Base-by-base conservation (phyloP, 192 early-diverging fungal species). In the Spizellomyces sp. region DNA sequence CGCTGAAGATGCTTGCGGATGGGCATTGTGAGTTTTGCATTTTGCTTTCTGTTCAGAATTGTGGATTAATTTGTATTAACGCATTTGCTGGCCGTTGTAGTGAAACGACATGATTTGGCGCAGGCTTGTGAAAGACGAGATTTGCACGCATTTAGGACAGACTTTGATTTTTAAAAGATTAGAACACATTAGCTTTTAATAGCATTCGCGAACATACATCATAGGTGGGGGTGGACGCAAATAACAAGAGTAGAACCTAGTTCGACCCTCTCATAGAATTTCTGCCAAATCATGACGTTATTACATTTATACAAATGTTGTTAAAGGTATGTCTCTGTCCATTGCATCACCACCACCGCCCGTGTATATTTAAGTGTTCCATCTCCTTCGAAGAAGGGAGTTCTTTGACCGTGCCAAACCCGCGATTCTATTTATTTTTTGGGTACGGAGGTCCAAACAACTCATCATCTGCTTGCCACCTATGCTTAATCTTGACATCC, bases 41-140 rank as follows among this genome's bases (percentile, higher is more conserved):
- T 7, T 67, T 67, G 15, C 5, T 5, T 17, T 57, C 47, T 15
- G n/a, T n/a, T 57, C 6, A 7, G 44, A n/a, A 17, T 65, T 6
- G 15, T 15, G 43, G 3, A 15, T 5, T 36, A 36, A 36, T 36
- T 36, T 36, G 12, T 5, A 15, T 27, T 65, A n/a, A 48, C 44
- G 63, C 48, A n/a, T 42, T 65, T 47, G 1, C 48, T 44, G n/a
- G 22, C 60, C 36, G 15, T 62, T 43, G 87, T 83, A 92, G 81
- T 98, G 70, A 86, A 91, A 42, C 84, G 91, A 58, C 82, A 87
- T 21, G 94, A 99, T 75, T 83, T 99, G 43, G 91, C 90, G 36
- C 80, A 86, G 52, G 91, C 93, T 2, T 94, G 91, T 68, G 93
- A 96, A 58, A 74, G 71, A 6, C 85, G 88, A 67, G 88, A 97